Conservation (phyloP, 148 eudicot genomes). For the Rhododendron griersonianum region DNA sequence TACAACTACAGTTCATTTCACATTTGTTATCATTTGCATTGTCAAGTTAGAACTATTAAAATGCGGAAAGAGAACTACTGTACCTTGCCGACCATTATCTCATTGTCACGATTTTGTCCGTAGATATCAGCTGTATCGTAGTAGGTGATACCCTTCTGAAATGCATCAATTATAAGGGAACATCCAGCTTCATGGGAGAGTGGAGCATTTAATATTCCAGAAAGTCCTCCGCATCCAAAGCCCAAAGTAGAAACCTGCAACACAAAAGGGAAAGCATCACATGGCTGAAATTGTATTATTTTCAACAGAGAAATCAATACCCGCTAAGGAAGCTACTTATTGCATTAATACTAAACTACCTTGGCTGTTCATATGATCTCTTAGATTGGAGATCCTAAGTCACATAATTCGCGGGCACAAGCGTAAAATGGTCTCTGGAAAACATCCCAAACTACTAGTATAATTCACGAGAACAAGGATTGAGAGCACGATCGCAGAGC, state of each 20-base stretch:
- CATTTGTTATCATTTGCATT: background rate
- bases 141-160: conserved; percentile 39
- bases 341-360: background rate
- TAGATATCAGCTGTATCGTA: conserved; percentile 45
- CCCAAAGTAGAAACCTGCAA: conserved; percentile 46
- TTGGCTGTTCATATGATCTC: background rate
- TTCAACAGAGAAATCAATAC: background rate
- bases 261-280: background rate
- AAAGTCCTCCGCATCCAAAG: conserved; percentile 41
- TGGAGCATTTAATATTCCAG: conserved; percentile 38
- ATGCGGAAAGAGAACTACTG: background rate
- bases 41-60: background rate
- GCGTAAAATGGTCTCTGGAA: too few relatives aligned
- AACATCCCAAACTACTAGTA: too few relatives aligned
- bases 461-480: background rate
- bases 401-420: too few relatives aligned
- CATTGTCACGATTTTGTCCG: conserved; percentile 34
- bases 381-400: background rate
- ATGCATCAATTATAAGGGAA: conserved; percentile 34
- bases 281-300: background rate
- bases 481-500: background rate
- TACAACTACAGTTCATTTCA: background rate
- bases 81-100: conserved; percentile 48
- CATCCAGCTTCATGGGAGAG: conserved; percentile 44
- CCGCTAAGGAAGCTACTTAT: background rate